Evolutionary conservation across 352 stramenopile genomes (phyloP), one percentile per base, ranked within the genome.

Genomic region (Peronospora belbahrii): DNA sequence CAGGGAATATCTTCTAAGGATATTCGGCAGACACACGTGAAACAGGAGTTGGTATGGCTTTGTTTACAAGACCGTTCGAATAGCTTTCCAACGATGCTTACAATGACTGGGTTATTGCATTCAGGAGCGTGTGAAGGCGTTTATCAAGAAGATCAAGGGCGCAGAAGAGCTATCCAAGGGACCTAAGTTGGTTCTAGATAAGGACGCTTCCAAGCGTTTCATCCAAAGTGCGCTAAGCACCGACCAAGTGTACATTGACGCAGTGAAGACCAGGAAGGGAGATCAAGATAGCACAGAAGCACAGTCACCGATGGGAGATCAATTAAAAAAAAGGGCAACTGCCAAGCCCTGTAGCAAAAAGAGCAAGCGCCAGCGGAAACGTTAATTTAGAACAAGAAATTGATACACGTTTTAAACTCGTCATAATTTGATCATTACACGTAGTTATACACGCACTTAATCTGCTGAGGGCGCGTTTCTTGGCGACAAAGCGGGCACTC

Each of bases 391-490:
- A 43, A 14, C 11, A 10, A 18, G 10, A 48, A 58, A 56, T 65
- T 15, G 31, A 59, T 59, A 28, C 11, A 28, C 24, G 11, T 28
- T 28, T 6, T 28, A 28, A 53, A 32, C 14, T 40, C 7, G 6
- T 31, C 23, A 34, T 10, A n/a, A n/a, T n/a, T n/a, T n/a, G n/a
- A n/a, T n/a, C n/a, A 9, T 84, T 68, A 95, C 32, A 61, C 58
- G 56, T 95, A 96, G 69, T 95, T 90, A 62, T 95, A 94, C 49
- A 95, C 56, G 48, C 84, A 94, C 53, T 90, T 93, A 63, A 96
- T 93, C 62, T 93, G 80, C 55, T 96, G 86, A 46, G 86, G 84
- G 19, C 88, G 67, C 11, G 75, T 71, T 37, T 88, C 76, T 52
- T 95, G 84, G 11, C 86, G 75, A 42, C 86, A 96, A 6, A 96